Evolutionary conservation across 352 stramenopile genomes (phyloP), one percentile per base, ranked within the genome.

Genomic region (Globisporangium megalacanthum): DNA sequence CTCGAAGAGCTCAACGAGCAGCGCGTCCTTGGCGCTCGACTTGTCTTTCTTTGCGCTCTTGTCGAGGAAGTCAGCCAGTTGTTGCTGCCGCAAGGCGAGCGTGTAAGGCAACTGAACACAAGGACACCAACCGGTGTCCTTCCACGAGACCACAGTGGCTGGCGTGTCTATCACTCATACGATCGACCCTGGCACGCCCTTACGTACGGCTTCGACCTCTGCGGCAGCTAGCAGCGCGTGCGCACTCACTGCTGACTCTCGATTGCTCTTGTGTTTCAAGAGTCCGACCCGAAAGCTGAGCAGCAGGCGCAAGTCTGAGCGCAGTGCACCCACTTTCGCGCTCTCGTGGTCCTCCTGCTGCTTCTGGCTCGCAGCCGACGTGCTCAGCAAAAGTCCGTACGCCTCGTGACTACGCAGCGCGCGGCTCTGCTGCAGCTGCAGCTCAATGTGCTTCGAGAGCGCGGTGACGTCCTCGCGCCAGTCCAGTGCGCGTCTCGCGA

Each of bases 381-480:
- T 73, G 51, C 66, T 79, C 42, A 80, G 53, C 42, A 80, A 51
- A 14, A 91, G 56, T 8, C 75, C 72, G 31, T 86, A 65, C 10
- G 79, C 72, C 45, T 89, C 78, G 20, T 82, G 73, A 1, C 65
- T 68, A 2, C 81, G 77, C 51, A 93, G 59, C 0, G 74, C 68
- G 6, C 83, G 79, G 59, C 81, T 90, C 51, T 85, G 65, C 47
- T 92, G 71, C 17, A 94, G 53, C 57, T 94, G 83, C 4, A 81
- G 33, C 8, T 88, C 78, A 36, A 92, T 92, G 53, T 90, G 75
- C 56, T 86, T 89, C 11, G 79, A 70, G 25, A 94, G 57, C 37
- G 74, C 77, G 20, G 72, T 77, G 46, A 89, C 80, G 47, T 92
- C 79, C 9, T 84, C 79, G 1, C 77, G 80, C 83, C 83, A 94